Evolutionary conservation across 202 grass and related monocot species (phyloP), one percentile per base, ranked within the genome.

Genomic region (Elaeis oleifera): DNA sequence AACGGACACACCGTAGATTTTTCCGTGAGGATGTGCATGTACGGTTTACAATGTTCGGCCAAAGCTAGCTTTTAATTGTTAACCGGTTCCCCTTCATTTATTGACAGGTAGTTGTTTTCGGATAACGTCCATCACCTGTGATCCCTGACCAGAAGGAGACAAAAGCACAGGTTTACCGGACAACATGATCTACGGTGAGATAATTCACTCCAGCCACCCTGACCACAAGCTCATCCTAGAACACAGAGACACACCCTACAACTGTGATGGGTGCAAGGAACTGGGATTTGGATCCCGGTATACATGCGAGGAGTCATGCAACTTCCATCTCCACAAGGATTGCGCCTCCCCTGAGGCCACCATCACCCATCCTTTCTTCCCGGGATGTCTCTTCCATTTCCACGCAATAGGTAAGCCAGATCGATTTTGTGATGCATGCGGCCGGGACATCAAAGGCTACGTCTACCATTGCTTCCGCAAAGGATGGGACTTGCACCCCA

Each of bases 351-450:
- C 31, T 16, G 19, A 24, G 36, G 19, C 23, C n/a, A 21, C 61
- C 61, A 13, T 63, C 61, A 22, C 39, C 36, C 61, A 50, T 16
- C 36, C 61, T 16, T 63, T 63, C 61, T 63, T 63, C 39, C 61
- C 36, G 6, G 3, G 39, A 6, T 63, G 32, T 17, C 4, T 22
- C 8, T 49, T 63, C 32, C 36, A 21, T 1, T 63, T 63, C 61
- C 36, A 16, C 61, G 1, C 3, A 18, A 5, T 7, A 3, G 19
- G n/a, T 18, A 15, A 63, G 17, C 61, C 61, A 3, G 1, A 13
- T n/a, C 61, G 61, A 32, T 14, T 32, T n/a, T 63, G 61, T 0
- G 61, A 63, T 13, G 61, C 61, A 3, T 63, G 61, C 39, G 61
- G 39, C 3, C 8, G 31, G 22, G 61, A 63, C 18, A 28, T 63